Evolutionary conservation across 192 early-diverging fungal species (phyloP).

Genomic region (Linnemannia hyalina): DNA sequence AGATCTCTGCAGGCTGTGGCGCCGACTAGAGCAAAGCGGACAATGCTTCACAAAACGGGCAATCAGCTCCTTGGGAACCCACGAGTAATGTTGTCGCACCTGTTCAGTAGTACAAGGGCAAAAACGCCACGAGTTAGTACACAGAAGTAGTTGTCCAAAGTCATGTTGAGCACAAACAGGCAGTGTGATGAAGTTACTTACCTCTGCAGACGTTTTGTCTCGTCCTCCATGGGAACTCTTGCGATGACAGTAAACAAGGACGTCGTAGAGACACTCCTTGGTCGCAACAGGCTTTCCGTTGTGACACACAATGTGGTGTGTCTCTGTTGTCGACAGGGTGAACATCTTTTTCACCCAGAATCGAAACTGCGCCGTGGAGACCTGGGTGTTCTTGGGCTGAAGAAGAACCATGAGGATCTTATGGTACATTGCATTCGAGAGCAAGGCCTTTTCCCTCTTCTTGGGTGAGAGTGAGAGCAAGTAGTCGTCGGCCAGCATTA

Average conservation of each 20-base stretch:
- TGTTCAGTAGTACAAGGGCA: neutral
- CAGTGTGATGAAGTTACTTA: neutral
- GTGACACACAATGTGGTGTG: constrained; percentile 52
- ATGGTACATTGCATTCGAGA: constrained; percentile 56
- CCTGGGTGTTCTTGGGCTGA: constrained; percentile 58
- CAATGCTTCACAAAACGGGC: constrained; percentile 57
- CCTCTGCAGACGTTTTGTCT: constrained; percentile 64
- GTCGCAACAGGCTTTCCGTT: constrained; percentile 61
- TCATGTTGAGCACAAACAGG: neutral
- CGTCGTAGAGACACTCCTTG: constrained; percentile 60
- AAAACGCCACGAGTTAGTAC: neutral
- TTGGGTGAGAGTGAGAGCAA: constrained; percentile 58
- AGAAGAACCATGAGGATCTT: constrained; percentile 57
- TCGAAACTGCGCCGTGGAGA: constrained; percentile 63
- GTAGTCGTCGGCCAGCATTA: constrained; percentile 53
- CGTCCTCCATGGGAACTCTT: constrained; percentile 62
- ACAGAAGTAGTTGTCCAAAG: neutral
- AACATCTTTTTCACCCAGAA: constrained; percentile 69
- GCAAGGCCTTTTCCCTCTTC: constrained; percentile 62
- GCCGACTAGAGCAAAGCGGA: constrained; percentile 50
- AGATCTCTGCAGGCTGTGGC: constrained; percentile 50
- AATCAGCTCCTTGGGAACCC: constrained; percentile 59
- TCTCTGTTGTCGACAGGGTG: constrained; percentile 33
- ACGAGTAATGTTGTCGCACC: constrained; percentile 54
- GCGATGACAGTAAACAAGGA: constrained; percentile 57